Percentiles rank a stretch among this genome's conserved stretches.
phyloP scores from a whole-genome alignment of 108 stramenopile genomes.

The Asterionellopsis glacialis region DNA sequence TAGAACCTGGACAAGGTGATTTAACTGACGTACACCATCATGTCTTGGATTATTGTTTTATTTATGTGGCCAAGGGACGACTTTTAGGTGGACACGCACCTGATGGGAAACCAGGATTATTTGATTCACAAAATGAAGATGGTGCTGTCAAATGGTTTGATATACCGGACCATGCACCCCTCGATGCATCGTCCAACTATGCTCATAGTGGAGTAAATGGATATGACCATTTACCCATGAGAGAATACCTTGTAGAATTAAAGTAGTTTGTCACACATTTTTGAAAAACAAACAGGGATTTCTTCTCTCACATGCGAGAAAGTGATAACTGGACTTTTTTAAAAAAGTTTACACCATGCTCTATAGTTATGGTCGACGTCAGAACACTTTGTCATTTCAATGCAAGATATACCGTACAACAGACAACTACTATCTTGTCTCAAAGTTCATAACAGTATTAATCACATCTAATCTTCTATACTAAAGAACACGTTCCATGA shows the following conservation, averaged over 20 bases:
- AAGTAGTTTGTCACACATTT: too few relatives aligned
- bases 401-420: too few relatives aligned
- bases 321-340: too few relatives aligned
- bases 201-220: slow-evolving; percentile 36
- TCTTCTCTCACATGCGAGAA: too few relatives aligned
- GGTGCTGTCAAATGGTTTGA: slow-evolving; percentile 24
- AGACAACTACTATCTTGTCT: too few relatives aligned
- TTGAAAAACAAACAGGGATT: too few relatives aligned
- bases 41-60: slow-evolving; percentile 23
- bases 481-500: too few relatives aligned
- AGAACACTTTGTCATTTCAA: too few relatives aligned
- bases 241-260: slow-evolving; percentile 37
- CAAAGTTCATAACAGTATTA: too few relatives aligned
- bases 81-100: slow-evolving; percentile 15
- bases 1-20: slow-evolving; percentile 26
- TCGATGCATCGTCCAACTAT: slow-evolving; percentile 8
- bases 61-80: slow-evolving; percentile 20
- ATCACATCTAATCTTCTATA: too few relatives aligned
- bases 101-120: slow-evolving; percentile 16
- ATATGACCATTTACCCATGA: slow-evolving; percentile 27
- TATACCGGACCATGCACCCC: slow-evolving; percentile 16
- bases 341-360: too few relatives aligned
- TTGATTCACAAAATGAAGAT: slow-evolving; percentile 27
- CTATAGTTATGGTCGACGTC: too few relatives aligned
- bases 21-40: slow-evolving; percentile 15